Conservation (phyloP, 176 grass and related monocot genomes). For the Lolium rigidum region DNA sequence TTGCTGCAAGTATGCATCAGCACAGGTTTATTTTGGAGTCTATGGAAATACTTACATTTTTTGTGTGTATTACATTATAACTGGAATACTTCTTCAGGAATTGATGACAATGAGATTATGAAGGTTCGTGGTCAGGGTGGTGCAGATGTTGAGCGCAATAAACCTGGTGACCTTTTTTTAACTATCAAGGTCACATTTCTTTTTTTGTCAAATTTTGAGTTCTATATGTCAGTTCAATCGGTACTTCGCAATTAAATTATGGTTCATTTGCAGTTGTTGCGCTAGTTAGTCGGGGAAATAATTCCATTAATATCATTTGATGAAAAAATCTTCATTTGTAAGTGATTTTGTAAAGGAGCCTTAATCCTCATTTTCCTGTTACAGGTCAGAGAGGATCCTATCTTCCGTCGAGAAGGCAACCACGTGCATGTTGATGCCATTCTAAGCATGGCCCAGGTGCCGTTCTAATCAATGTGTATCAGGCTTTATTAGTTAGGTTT, state of each 20-base stretch:
- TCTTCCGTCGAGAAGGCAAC: slow-evolving; percentile 90
- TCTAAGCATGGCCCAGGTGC: slow-evolving; percentile 84
- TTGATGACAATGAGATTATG: slow-evolving; percentile 73
- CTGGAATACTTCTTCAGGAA: slow-evolving; percentile 46
- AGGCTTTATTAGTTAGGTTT: background rate
- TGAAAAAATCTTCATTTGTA: background rate
- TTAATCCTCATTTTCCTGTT: slow-evolving; percentile 39
- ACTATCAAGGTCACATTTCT: slow-evolving; percentile 72
- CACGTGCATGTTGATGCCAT: slow-evolving; percentile 90
- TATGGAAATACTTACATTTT: slow-evolving; percentile 9
- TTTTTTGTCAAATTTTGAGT: slow-evolving; percentile 15
- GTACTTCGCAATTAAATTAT: slow-evolving; percentile 21
- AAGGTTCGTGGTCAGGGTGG: slow-evolving; percentile 81
- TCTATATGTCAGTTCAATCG: slow-evolving; percentile 3
- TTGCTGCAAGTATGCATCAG: slow-evolving; percentile 13
- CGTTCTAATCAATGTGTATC: background rate
- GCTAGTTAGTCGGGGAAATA: slow-evolving; percentile 1
- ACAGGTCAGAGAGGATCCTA: slow-evolving; percentile 87
- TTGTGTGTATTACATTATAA: slow-evolving; percentile 12
- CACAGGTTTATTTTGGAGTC: slow-evolving; percentile 34
- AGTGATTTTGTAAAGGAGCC: background rate
- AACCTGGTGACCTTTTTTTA: slow-evolving; percentile 90
- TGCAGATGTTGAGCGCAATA: slow-evolving; percentile 70
- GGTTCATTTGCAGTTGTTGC: background rate
- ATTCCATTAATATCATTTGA: background rate